Evolutionary conservation across 2,329 filamentous ascomycete species (phyloP).

Genomic region (Pseudogymnoascus sp.): DNA sequence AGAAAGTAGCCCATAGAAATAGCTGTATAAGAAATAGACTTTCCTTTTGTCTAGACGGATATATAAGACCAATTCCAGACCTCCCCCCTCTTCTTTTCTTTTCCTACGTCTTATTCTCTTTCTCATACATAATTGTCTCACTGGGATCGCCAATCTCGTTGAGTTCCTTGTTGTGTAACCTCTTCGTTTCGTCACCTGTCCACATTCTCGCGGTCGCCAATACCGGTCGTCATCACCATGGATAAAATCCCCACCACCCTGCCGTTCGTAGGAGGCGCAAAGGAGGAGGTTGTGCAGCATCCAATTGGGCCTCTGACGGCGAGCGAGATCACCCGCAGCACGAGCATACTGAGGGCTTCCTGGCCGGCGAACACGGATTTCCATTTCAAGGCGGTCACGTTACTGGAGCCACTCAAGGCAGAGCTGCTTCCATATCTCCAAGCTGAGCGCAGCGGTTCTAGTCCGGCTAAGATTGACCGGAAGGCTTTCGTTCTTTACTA

Average conservation of each 20-base stretch:
- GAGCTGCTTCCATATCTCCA: slow-evolving; percentile 43
- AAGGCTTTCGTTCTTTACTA: slow-evolving; percentile 51
- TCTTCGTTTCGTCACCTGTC: not conserved
- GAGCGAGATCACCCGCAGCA: slow-evolving; percentile 46
- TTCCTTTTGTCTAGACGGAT: not conserved
- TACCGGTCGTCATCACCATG: not conserved
- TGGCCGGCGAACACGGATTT: slow-evolving; percentile 49
- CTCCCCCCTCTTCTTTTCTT: not conserved
- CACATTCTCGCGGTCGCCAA: not conserved
- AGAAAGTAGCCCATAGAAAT: slow-evolving; percentile 1
- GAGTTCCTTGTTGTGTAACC: not conserved
- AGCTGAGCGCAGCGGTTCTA: slow-evolving; percentile 36
- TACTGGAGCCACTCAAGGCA: slow-evolving; percentile 48
- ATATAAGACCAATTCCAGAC: not conserved
- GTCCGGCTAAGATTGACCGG: slow-evolving; percentile 37
- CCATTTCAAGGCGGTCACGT: slow-evolving; percentile 55
- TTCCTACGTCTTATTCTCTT: not conserved
- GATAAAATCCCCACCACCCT: not conserved
- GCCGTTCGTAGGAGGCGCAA: slow-evolving; percentile 13
- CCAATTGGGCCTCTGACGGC: slow-evolving; percentile 51
- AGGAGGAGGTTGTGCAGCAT: slow-evolving; percentile 31
- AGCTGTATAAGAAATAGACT: slow-evolving; percentile 4
- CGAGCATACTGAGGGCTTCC: slow-evolving; percentile 39
- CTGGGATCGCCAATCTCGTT: not conserved
- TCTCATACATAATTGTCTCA: not conserved